phyloP scores from a whole-genome alignment of 208 protist genomes.

The Tritrichomonas musculus region DNA sequence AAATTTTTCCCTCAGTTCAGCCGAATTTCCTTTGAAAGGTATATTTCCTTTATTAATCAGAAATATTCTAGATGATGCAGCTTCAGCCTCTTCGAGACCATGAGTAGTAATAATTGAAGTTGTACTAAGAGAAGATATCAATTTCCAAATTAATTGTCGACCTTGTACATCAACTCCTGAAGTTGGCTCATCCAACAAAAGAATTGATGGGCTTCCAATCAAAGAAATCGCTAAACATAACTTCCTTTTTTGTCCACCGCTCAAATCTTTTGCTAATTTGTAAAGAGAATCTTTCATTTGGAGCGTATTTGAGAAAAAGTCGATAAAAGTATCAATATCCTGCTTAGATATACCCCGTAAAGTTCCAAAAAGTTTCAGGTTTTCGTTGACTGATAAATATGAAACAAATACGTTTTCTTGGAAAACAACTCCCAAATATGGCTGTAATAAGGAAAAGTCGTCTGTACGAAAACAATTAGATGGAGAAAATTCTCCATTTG shows the following conservation, averaged over 20 bases:
- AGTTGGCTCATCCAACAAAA: constrained; percentile 13
- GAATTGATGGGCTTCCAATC: not conserved
- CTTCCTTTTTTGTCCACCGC: not conserved
- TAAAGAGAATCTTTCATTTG: not conserved
- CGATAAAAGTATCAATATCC: not conserved
- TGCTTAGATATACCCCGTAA: not conserved
- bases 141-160: not conserved
- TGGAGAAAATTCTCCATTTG: not conserved
- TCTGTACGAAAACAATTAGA: not conserved
- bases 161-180: not conserved
- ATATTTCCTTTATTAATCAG: not conserved
- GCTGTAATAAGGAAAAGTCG: not conserved
- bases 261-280: not conserved
- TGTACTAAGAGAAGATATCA: not conserved
- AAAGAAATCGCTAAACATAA: not conserved
- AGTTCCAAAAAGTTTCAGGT: not conserved
- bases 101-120: not conserved
- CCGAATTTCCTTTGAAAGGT: not conserved
- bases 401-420: not conserved
- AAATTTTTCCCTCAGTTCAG: not conserved
- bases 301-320: not conserved
- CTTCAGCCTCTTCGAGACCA: not conserved
- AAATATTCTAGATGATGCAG: not conserved
- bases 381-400: not conserved
- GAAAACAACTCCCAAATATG: not conserved